Base-by-base conservation (phyloP, 257 asterid genomes). In the Solanum okadae region DNA sequence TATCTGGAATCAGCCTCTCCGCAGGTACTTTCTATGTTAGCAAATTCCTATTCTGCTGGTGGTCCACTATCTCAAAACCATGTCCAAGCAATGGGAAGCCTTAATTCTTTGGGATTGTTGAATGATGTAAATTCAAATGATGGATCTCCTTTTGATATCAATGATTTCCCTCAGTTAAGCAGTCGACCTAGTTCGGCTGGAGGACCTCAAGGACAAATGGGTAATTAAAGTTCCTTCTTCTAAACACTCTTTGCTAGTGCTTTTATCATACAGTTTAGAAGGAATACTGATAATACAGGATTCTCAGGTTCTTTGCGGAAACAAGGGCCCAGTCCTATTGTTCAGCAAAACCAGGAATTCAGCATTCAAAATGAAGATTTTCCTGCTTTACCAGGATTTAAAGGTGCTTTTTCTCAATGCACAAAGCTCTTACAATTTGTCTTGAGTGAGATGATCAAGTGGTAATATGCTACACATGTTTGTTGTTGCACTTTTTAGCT, bases 351-450 rank as follows among this genome's bases (percentile, higher is more conserved):
- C 89, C 98, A 94, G 90, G 98, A 95, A 89, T 96, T 96, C 93
- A 95, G 99, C 92, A 96, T 96, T 90, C 99, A 95, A 89, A 96
- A 94, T 93, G 99, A 96, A 94, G 99, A 96, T 91, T 96, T 96
- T 87, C 98, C 99, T 76, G 98, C 99, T 89, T 93, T 95, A 92
- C 98, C 98, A 15, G 98, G 98, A 91, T 96, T 90, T 90, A 94
- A 93, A 96, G 99, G 99, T 96, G 91, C 87, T 88, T 52, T 52
- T 46, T 82, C 31, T 29, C 29, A 59, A 49, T 82, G 31, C 29
- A 49, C 70, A 82, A 49, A 82, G 29, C 68, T 46, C 20, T n/a
- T 77, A n/a, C 34, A 12, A 77, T 77, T 40, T 82, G 70, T 82
- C 86, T 81, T 49, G 59, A 82, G 86, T 29, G 68, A 29, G 31